Conservation (phyloP, 2,329 filamentous ascomycete genomes). For the Aspergillus eucalypticola region DNA sequence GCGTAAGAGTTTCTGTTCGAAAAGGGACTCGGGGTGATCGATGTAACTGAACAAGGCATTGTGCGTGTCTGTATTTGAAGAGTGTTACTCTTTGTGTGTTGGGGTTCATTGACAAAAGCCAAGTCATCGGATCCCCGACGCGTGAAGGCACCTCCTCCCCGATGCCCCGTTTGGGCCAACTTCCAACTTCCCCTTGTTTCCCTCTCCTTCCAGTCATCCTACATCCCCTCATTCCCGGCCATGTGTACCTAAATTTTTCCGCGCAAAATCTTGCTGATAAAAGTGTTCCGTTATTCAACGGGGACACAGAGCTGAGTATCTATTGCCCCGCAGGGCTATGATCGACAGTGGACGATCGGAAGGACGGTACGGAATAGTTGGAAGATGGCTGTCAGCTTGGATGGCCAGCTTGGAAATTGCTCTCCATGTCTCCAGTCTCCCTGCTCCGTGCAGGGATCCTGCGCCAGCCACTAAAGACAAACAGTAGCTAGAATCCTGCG, state of each 20-base stretch:
- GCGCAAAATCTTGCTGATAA: background rate
- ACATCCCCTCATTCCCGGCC: background rate
- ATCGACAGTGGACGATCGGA: background rate
- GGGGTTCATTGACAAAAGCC: too few relatives aligned
- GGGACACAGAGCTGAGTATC: background rate
- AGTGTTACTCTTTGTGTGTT: too few relatives aligned
- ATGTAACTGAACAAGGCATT: too few relatives aligned
- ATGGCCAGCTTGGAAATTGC: background rate
- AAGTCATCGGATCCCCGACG: too few relatives aligned
- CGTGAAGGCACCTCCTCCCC: too few relatives aligned
- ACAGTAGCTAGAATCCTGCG: background rate
- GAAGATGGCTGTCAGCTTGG: background rate
- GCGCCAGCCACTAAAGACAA: background rate
- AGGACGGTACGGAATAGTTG: background rate
- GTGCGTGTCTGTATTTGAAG: too few relatives aligned
- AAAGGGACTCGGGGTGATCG: too few relatives aligned
- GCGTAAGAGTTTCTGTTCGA: too few relatives aligned
- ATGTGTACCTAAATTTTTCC: background rate
- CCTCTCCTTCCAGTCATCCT: background rate
- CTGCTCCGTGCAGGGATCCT: background rate
- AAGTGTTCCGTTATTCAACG: background rate
- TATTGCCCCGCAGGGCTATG: background rate
- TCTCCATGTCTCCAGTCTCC: background rate
- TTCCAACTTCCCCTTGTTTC: too few relatives aligned
- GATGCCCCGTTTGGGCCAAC: too few relatives aligned